Conservation (phyloP, 2,329 filamentous ascomycete species). For the Clonostachys byssicola region DNA sequence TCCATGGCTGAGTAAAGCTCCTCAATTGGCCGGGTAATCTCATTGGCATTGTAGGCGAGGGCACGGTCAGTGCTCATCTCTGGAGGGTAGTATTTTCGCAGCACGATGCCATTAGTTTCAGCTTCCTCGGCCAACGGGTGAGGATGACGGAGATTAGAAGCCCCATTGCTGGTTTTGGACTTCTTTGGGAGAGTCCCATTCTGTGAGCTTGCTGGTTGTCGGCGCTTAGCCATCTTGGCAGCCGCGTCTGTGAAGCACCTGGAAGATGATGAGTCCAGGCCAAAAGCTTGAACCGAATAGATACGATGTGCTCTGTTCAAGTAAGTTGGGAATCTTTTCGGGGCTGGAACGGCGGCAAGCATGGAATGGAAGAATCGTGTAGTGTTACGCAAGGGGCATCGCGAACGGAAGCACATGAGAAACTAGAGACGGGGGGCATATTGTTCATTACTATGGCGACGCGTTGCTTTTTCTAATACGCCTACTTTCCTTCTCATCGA, state of each 20-base stretch:
- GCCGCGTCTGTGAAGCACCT: not conserved
- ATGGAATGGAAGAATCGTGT: too few relatives aligned
- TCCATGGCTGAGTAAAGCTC: slow-evolving; percentile 55
- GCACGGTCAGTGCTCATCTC: slow-evolving; percentile 84
- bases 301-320: too few relatives aligned
- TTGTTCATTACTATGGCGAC: too few relatives aligned
- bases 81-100: slow-evolving; percentile 74
- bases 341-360: too few relatives aligned
- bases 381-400: too few relatives aligned
- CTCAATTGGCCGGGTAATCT: slow-evolving; percentile 70
- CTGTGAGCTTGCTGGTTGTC: too few relatives aligned
- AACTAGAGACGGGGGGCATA: not conserved
- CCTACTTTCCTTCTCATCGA: too few relatives aligned
- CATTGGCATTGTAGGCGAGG: slow-evolving; percentile 65
- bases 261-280: too few relatives aligned
- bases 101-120: slow-evolving; percentile 57
- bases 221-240: not conserved
- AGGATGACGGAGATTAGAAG: slow-evolving; percentile 31
- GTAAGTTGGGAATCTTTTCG: too few relatives aligned
- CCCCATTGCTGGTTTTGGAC: slow-evolving; percentile 16
- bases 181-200: slow-evolving; percentile 22
- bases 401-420: not conserved
- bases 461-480: too few relatives aligned
- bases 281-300: too few relatives aligned
- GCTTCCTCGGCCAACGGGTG: slow-evolving; percentile 41